phyloP scores from a whole-genome alignment of 495 filamentous ascomycete species.

The Penicillium paxilli region DNA sequence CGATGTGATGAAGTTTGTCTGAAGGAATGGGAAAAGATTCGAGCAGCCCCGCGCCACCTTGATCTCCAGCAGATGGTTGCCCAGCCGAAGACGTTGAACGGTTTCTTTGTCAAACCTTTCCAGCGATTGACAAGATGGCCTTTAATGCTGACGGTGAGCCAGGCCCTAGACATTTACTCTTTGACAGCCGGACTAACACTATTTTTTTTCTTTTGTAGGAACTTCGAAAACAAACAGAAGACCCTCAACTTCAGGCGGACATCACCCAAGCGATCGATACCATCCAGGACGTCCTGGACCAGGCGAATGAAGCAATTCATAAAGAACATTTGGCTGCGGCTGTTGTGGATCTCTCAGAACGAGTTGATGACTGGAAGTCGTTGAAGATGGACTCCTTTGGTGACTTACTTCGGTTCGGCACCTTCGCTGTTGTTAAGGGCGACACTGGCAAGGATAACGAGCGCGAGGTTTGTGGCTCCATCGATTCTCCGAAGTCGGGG shows the following conservation, averaged over 20 bases:
- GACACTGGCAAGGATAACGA: conserved; percentile 74
- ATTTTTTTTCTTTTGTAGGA: conserved; percentile 66
- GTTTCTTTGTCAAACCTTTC: conserved; percentile 94
- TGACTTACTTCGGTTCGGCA: conserved; percentile 84
- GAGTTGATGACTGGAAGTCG: conserved; percentile 98
- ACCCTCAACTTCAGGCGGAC: conserved; percentile 67
- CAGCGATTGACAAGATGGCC: conserved; percentile 95
- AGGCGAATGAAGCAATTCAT: conserved; percentile 87
- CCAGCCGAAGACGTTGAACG: conserved; percentile 63
- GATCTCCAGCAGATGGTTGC: conserved; percentile 66
- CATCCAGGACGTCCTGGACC: conserved; percentile 72
- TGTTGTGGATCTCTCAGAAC: conserved; percentile 71
- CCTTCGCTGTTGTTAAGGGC: conserved; percentile 90
- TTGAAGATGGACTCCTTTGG: conserved; percentile 89
- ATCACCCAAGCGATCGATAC: conserved; percentile 70
- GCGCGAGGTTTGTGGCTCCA: conserved; percentile 61
- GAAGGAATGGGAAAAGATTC: conserved; percentile 57
- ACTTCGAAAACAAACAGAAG: conserved; percentile 76
- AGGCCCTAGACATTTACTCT: neutral
- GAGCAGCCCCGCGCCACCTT: conserved; percentile 49
- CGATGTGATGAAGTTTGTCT: conserved; percentile 50
- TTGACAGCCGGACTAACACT: too few relatives aligned
- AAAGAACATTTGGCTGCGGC: conserved; percentile 79
- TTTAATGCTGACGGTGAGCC: conserved; percentile 75
- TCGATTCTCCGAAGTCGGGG: neutral